Evolutionary conservation across 2,329 filamentous ascomycete genomes (phyloP).

Genomic region (Fusarium ramigenum): DNA sequence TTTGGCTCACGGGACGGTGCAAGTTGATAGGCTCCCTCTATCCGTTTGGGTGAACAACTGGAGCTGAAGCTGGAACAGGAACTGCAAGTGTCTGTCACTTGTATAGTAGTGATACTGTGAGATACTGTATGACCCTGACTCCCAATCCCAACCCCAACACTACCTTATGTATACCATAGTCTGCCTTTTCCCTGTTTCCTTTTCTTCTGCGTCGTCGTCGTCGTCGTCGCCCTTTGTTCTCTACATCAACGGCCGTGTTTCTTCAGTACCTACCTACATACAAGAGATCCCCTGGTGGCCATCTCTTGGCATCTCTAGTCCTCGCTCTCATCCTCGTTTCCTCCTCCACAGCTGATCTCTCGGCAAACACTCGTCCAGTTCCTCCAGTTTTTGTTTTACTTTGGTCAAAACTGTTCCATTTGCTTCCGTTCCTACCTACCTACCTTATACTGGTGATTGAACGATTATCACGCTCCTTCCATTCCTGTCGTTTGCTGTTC

Average conservation of each 20-base stretch:
- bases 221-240: background rate
- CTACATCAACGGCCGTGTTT: constrained; percentile 7
- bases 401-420: background rate
- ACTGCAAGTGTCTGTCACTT: constrained; percentile 2
- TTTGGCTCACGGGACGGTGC: constrained; percentile 10
- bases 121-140: constrained; percentile 25
- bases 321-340: constrained; percentile 10
- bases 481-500: constrained; percentile 9
- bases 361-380: constrained; percentile 10
- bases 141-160: background rate
- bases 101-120: constrained; percentile 30
- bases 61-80: background rate
- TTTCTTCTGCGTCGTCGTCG: background rate
- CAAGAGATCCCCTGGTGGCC: constrained; percentile 27
- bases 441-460: background rate
- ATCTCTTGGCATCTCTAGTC: constrained; percentile 34
- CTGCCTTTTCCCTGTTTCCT: background rate
- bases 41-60: background rate
- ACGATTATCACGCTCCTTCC: constrained; percentile 18
- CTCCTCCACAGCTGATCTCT: constrained; percentile 9
- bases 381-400: background rate
- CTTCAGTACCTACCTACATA: constrained; percentile 13
- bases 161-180: constrained; percentile 1
- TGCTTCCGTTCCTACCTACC: background rate
- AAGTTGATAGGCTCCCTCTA: background rate